These are phyloP conservation scores for Sporothrix inflata DNA, from an alignment of 2,329 filamentous ascomycete genomes.

Conservation along the genomic window DNA sequence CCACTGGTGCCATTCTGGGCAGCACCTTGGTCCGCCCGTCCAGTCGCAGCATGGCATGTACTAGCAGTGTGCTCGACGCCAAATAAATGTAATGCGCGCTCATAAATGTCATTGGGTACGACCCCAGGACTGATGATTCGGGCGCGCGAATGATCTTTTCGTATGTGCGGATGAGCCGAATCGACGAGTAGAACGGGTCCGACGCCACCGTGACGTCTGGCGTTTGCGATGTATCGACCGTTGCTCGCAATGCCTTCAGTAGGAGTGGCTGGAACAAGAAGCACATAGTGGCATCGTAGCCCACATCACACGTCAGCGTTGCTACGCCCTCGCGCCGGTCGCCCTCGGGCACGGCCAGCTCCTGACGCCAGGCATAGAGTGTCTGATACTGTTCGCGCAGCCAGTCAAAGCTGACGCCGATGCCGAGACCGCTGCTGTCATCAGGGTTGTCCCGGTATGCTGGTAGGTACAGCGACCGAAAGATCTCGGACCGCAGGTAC, in stretches of 20 bases:
- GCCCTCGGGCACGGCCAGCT: constrained; percentile 29
- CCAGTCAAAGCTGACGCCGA: constrained; percentile 25
- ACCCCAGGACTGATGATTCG: constrained; percentile 37
- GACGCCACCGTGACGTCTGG: constrained; percentile 34
- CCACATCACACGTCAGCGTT: constrained; percentile 41
- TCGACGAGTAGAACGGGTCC: constrained; percentile 40
- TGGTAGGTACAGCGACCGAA: constrained; percentile 35
- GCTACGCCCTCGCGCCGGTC: constrained; percentile 35
- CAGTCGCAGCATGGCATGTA: constrained; percentile 39
- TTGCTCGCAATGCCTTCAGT: constrained; percentile 25
- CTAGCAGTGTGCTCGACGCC: constrained; percentile 40
- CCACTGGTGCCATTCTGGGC: constrained; percentile 27
- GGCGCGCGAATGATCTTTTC: constrained; percentile 39
- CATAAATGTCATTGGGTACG: constrained; percentile 41
- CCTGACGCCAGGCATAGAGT: constrained; percentile 30
- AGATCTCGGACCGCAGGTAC: constrained; percentile 44
- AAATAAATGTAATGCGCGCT: constrained; percentile 42
- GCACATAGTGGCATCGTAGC: constrained; percentile 40
- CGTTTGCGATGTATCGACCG: neutral
- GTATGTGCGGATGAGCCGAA: constrained; percentile 39
- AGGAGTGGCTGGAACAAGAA: constrained; percentile 42
- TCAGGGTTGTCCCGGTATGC: constrained; percentile 19
- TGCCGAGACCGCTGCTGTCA: neutral
- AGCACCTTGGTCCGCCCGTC: constrained; percentile 37
- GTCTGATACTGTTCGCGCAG: constrained; percentile 30